Evolutionary conservation across 805 yeast species (phyloP).

Genomic region (Nakazawaea ishiwadae): DNA sequence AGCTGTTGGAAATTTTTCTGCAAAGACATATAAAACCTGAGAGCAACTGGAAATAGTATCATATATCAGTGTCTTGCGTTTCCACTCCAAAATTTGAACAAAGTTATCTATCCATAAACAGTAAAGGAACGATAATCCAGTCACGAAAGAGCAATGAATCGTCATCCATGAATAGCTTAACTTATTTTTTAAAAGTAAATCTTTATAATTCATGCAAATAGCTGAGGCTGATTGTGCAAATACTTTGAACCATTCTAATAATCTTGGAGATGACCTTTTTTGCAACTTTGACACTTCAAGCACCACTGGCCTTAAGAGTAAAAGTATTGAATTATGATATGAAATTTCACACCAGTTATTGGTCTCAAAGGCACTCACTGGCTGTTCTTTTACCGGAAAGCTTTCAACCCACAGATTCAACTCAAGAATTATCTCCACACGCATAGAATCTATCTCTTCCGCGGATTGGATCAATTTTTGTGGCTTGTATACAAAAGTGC

Average conservation of each 20-base stretch:
- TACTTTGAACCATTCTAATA: slow-evolving; percentile 27
- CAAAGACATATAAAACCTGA: slow-evolving; percentile 23
- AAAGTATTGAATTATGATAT: slow-evolving; percentile 28
- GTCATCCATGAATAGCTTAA: slow-evolving; percentile 27
- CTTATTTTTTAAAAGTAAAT: slow-evolving; percentile 21
- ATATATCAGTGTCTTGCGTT: slow-evolving; percentile 19
- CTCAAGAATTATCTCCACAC: slow-evolving; percentile 26
- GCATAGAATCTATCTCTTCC: slow-evolving; percentile 23
- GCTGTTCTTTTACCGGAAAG: slow-evolving; percentile 23
- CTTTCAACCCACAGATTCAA: slow-evolving; percentile 28
- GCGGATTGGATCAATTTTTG: slow-evolving; percentile 15
- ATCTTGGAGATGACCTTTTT: slow-evolving; percentile 17
- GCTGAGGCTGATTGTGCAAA: slow-evolving; percentile 28
- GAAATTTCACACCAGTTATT: slow-evolving; percentile 28
- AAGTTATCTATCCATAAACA: slow-evolving; percentile 27
- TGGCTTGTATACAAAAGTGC: slow-evolving; percentile 29
- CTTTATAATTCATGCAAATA: slow-evolving; percentile 24
- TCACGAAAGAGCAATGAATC: slow-evolving; percentile 26
- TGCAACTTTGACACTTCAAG: slow-evolving; percentile 19
- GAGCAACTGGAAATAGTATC: slow-evolving; percentile 28
- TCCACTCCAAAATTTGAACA: slow-evolving; percentile 22
- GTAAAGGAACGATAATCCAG: slow-evolving; percentile 27
- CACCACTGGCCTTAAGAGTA: slow-evolving; percentile 26
- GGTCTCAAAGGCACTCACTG: slow-evolving; percentile 26
- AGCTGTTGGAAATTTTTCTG: slow-evolving; percentile 25